These are phyloP conservation scores for Aspergillus eucalypticola DNA, from an alignment of 2,329 filamentous ascomycete genomes.

Conservation along the genomic window DNA sequence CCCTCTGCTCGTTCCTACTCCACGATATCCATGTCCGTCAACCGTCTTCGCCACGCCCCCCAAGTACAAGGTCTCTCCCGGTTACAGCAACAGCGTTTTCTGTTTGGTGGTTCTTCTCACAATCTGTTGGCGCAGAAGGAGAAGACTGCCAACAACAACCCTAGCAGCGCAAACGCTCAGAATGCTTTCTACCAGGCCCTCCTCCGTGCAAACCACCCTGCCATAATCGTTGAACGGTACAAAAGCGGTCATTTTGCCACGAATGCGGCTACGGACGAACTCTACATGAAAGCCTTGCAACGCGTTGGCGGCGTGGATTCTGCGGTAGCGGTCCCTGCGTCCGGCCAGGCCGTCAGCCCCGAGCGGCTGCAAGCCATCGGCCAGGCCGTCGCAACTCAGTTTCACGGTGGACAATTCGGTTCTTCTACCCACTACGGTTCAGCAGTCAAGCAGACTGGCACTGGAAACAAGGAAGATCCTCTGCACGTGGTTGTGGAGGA, in stretches of 20 bases:
- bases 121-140: slow-evolving; percentile 80
- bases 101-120: slow-evolving; percentile 46
- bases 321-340: slow-evolving; percentile 22
- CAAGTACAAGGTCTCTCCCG: slow-evolving; percentile 28
- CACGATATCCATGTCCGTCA: slow-evolving; percentile 32
- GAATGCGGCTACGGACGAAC: slow-evolving; percentile 73
- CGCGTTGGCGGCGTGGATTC: slow-evolving; percentile 53
- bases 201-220: slow-evolving; percentile 87
- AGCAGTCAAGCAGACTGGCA: slow-evolving; percentile 52
- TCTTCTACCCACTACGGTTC: slow-evolving; percentile 45
- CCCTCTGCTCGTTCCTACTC: slow-evolving; percentile 35
- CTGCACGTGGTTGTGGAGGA: slow-evolving; percentile 96
- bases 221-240: slow-evolving; percentile 88
- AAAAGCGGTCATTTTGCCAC: slow-evolving; percentile 81
- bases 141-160: slow-evolving; percentile 89
- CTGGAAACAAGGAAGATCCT: slow-evolving; percentile 77
- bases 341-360: slow-evolving; percentile 49
- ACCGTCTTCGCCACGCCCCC: slow-evolving; percentile 24
- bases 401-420: slow-evolving; percentile 61
- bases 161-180: slow-evolving; percentile 81
- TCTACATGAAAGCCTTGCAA: slow-evolving; percentile 75
- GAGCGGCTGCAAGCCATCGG: slow-evolving; percentile 75
- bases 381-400: slow-evolving; percentile 75
- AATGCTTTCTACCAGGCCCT: slow-evolving; percentile 93
- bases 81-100: slow-evolving; percentile 38